These are phyloP conservation scores for Mollisiaceae sp. DNA, from an alignment of 2,329 filamentous ascomycete species.

Conservation along the genomic window DNA sequence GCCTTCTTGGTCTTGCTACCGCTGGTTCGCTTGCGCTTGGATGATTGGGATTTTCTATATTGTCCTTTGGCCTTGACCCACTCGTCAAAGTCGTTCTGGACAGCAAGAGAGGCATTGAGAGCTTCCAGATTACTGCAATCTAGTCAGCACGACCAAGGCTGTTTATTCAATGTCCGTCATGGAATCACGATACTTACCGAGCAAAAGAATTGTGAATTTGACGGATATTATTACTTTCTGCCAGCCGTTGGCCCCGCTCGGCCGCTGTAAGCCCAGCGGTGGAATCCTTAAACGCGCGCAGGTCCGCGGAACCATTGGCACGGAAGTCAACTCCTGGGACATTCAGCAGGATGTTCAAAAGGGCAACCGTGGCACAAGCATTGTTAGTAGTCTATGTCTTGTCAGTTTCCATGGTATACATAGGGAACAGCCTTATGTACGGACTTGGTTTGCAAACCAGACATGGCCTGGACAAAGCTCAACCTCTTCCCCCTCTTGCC, in stretches of 20 bases:
- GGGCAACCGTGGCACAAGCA: conserved; percentile 88
- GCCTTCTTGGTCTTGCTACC: conserved; percentile 46
- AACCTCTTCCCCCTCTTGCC: conserved; percentile 54
- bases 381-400: conserved; percentile 71
- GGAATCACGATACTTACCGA: conserved; percentile 50
- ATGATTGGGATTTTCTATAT: conserved; percentile 46
- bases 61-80: conserved; percentile 30
- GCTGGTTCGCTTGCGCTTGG: conserved; percentile 16
- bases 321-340: conserved; percentile 49
- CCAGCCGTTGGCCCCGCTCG: conserved; percentile 76
- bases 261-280: conserved; percentile 73
- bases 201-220: conserved; percentile 88
- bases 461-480: conserved; percentile 65
- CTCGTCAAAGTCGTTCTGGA: conserved; percentile 57
- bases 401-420: conserved; percentile 8
- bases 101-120: conserved; percentile 69
- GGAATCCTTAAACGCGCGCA: conserved; percentile 74
- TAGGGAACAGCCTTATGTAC: conserved; percentile 27
- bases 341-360: conserved; percentile 95
- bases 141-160: conserved; percentile 3
- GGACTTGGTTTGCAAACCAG: conserved; percentile 94
- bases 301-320: conserved; percentile 70
- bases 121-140: conserved; percentile 71
- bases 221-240: conserved; percentile 77
- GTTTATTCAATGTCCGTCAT: not conserved